phyloP scores from a whole-genome alignment of 1,139 yeast genomes.

The Yamadazyma atlantica region DNA sequence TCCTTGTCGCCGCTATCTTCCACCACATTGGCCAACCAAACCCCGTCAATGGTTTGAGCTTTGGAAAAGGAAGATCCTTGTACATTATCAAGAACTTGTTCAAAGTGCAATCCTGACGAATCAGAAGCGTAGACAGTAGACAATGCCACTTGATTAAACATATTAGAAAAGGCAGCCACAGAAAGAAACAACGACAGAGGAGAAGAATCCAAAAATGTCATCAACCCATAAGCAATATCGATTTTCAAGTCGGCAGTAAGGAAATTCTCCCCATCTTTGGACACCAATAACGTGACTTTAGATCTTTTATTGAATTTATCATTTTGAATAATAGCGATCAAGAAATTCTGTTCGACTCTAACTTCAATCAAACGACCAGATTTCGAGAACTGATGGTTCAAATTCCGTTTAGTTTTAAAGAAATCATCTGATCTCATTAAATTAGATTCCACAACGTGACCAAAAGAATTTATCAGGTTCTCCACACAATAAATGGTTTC shows the following conservation, averaged over 20 bases:
- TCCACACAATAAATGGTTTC: slow-evolving; percentile 51
- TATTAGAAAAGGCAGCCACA: slow-evolving; percentile 27
- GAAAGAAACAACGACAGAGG: slow-evolving; percentile 56
- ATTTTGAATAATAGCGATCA: slow-evolving; percentile 50
- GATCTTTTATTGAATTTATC: slow-evolving; percentile 47
- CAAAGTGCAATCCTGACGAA: slow-evolving; percentile 60
- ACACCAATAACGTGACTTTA: slow-evolving; percentile 49
- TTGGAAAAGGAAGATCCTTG: slow-evolving; percentile 47
- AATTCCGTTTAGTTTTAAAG: slow-evolving; percentile 36
- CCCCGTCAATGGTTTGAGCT: slow-evolving; percentile 67
- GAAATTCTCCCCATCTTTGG: slow-evolving; percentile 58
- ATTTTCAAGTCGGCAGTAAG: slow-evolving; percentile 51
- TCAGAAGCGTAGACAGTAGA: slow-evolving; percentile 58
- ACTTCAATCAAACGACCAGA: slow-evolving; percentile 47
- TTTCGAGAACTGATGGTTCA: slow-evolving; percentile 24
- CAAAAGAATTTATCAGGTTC: slow-evolving; percentile 41
- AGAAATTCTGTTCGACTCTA: slow-evolving; percentile 49
- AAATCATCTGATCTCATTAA: slow-evolving; percentile 54
- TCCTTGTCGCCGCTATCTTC: slow-evolving; percentile 21
- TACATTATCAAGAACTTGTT: slow-evolving; percentile 44
- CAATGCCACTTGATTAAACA: slow-evolving; percentile 17
- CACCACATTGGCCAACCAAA: slow-evolving; percentile 57
- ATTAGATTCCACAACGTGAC: slow-evolving; percentile 41
- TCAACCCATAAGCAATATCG: slow-evolving; percentile 43
- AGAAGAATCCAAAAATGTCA: slow-evolving; percentile 56